Conservation (phyloP, 108 stramenopile species). For the Aurantiochytrium sp. region DNA sequence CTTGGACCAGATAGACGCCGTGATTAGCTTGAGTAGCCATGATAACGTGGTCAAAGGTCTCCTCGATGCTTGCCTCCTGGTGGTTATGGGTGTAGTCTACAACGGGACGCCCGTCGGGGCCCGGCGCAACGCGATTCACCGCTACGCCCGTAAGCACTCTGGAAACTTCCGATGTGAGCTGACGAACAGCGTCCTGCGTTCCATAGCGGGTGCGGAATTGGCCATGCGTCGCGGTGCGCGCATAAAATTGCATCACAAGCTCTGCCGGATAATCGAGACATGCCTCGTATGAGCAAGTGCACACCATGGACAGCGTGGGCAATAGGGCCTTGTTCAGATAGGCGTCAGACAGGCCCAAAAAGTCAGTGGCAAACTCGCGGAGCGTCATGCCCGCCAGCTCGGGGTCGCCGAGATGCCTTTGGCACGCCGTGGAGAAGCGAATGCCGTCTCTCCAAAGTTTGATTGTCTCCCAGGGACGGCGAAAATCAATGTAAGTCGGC, state of each 20-base stretch:
- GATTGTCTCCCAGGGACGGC: background rate
- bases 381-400: background rate
- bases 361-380: background rate
- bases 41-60: slow-evolving; percentile 1
- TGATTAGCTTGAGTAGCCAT: slow-evolving; percentile 12
- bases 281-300: background rate
- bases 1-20: background rate
- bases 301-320: slow-evolving; percentile 5
- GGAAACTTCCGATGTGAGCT: background rate
- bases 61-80: background rate
- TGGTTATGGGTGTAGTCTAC: background rate
- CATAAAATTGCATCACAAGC: background rate
- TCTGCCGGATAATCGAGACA: background rate
- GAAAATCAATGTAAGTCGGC: background rate
- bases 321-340: background rate
- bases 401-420: background rate
- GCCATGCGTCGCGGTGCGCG: background rate
- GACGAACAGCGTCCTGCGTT: background rate
- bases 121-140: background rate
- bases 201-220: background rate
- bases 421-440: background rate
- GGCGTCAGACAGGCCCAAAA: background rate
- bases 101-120: background rate
- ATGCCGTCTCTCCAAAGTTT: background rate
- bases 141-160: background rate